Evolutionary conservation across 2,329 filamentous ascomycete genomes (phyloP).

Genomic region (Apiospora phragmitis): DNA sequence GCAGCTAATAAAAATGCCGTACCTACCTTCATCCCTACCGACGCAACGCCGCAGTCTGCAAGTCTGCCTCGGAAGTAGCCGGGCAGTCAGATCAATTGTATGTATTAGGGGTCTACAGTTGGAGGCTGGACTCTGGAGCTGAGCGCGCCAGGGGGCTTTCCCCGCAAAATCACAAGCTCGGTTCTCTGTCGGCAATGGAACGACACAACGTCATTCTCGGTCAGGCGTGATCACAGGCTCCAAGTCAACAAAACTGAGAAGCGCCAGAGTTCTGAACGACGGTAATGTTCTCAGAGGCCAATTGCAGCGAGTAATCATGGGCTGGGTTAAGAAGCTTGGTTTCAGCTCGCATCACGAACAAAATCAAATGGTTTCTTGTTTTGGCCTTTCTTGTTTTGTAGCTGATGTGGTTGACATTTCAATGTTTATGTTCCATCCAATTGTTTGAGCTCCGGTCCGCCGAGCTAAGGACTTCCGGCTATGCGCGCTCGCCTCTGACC

Average conservation of each 20-base stretch:
- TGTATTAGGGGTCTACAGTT: neutral
- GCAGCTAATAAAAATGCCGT: neutral
- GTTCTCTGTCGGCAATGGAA: constrained; percentile 48
- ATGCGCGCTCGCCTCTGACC: constrained; percentile 7
- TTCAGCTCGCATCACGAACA: neutral
- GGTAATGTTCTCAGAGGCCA: neutral
- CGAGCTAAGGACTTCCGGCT: constrained; percentile 11
- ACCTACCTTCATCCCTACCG: neutral
- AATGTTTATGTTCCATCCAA: neutral
- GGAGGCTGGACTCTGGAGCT: neutral
- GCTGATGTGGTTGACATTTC: neutral
- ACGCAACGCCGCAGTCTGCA: neutral
- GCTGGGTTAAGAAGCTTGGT: neutral
- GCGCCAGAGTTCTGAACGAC: neutral
- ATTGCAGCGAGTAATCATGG: neutral
- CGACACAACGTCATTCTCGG: constrained; percentile 14
- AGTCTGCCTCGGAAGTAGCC: neutral
- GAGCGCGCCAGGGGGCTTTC: constrained; percentile 23
- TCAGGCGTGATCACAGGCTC: constrained; percentile 27
- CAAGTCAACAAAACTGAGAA: neutral
- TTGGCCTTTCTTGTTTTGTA: neutral
- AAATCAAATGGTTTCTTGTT: neutral
- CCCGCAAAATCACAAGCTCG: constrained; percentile 62
- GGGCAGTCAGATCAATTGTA: neutral
- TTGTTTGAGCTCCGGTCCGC: constrained; percentile 13